These are phyloP conservation scores for Epichloe baconii DNA, from an alignment of 2,329 filamentous ascomycete genomes.

Conservation along the genomic window DNA sequence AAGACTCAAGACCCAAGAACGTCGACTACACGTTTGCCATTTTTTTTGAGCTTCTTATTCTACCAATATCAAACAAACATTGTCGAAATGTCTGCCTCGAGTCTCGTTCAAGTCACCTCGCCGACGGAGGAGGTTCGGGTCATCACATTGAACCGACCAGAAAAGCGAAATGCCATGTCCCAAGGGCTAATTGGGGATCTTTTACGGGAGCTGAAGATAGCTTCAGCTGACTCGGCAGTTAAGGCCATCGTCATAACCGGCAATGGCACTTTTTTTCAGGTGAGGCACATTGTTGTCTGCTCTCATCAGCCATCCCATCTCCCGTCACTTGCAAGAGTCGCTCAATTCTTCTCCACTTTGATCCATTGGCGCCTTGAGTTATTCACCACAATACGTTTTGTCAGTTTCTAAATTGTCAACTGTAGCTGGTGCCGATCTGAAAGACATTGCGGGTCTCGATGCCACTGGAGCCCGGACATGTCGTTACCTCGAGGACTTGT, in stretches of 20 bases:
- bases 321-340: background rate
- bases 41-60: background rate
- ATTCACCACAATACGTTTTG: background rate
- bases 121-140: constrained; percentile 27
- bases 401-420: background rate
- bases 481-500: constrained; percentile 29
- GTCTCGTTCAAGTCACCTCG: constrained; percentile 10
- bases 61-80: background rate
- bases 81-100: constrained; percentile 7
- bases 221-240: constrained; percentile 13
- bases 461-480: constrained; percentile 18
- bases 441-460: constrained; percentile 22
- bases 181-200: constrained; percentile 34
- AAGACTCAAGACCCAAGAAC: background rate
- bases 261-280: constrained; percentile 14
- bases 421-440: constrained; percentile 23
- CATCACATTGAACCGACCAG: constrained; percentile 38
- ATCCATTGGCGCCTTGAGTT: constrained; percentile 1
- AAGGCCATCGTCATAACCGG: constrained; percentile 26
- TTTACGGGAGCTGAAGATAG: constrained; percentile 14
- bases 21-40: background rate
- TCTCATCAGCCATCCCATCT: background rate
- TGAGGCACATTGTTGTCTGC: constrained; percentile 3
- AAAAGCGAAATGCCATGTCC: constrained; percentile 47
- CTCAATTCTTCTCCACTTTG: constrained; percentile 1